A percentile compares a stretch with the other conserved stretches of the same genome.
Evolutionary conservation across 495 filamentous ascomycete species (phyloP).

Genomic region (Cercophora sp.): DNA sequence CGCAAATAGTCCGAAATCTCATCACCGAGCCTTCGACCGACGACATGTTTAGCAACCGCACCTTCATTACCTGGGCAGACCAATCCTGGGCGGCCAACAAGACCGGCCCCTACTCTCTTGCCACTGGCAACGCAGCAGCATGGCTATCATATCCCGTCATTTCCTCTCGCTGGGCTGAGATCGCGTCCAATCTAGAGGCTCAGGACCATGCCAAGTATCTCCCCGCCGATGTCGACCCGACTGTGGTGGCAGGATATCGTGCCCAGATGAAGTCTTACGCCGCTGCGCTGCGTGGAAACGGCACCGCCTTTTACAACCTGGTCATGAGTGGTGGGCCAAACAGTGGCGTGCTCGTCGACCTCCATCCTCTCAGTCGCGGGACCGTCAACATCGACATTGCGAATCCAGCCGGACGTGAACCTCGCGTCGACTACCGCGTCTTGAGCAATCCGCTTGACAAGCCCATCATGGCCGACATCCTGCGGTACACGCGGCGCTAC

Average conservation of each 20-base stretch:
- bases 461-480: conserved; percentile 38
- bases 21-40: conserved; percentile 26
- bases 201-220: conserved; percentile 38
- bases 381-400: conserved; percentile 42
- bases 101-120: conserved; percentile 43
- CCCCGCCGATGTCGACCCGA: conserved; percentile 31
- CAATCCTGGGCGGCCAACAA: conserved; percentile 33
- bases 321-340: conserved; percentile 31
- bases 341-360: conserved; percentile 35
- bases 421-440: conserved; percentile 46
- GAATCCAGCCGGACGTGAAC: conserved; percentile 33
- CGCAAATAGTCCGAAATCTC: conserved; percentile 29
- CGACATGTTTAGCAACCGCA: conserved; percentile 36
- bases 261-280: conserved; percentile 44
- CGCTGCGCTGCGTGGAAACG: conserved; percentile 30
- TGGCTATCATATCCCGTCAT: conserved; percentile 46
- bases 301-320: conserved; percentile 43
- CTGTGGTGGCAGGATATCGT: conserved; percentile 42
- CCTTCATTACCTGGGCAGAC: conserved; percentile 35
- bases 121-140: conserved; percentile 40
- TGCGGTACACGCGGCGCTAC: conserved; percentile 37
- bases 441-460: conserved; percentile 48
- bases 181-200: conserved; percentile 30
- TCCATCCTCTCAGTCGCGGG: conserved; percentile 45
- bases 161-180: conserved; percentile 29